Conservation (phyloP, 2,329 filamentous ascomycete species). For the Aspergillus hortae region DNA sequence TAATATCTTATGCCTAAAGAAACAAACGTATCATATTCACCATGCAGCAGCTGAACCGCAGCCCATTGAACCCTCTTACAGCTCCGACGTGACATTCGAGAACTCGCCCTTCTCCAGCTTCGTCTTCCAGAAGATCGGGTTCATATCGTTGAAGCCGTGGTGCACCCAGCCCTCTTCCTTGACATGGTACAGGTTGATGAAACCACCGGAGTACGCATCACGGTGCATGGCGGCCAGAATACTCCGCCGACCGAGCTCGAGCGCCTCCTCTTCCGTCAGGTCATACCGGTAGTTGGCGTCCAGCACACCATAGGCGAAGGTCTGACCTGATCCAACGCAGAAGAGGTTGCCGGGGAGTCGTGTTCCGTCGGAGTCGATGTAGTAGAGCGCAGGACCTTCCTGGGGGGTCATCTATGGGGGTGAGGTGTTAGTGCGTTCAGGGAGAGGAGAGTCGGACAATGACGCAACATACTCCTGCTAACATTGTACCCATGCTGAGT, state of each 20-base stretch:
- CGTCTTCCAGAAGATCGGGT: slow-evolving; percentile 99
- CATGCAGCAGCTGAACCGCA: slow-evolving; percentile 10
- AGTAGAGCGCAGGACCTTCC: slow-evolving; percentile 96
- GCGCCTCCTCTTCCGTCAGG: slow-evolving; percentile 77
- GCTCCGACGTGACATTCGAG: slow-evolving; percentile 80
- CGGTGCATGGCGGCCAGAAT: slow-evolving; percentile 95
- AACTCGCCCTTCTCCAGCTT: slow-evolving; percentile 99
- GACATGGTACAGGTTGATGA: slow-evolving; percentile 98
- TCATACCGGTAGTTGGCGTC: slow-evolving; percentile 95
- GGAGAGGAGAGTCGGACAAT: too few species aligned
- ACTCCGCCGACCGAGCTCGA: slow-evolving; percentile 85
- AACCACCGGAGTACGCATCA: slow-evolving; percentile 98
- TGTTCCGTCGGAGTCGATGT: slow-evolving; percentile 97
- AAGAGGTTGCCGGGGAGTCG: slow-evolving; percentile 91
- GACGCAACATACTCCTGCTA: slow-evolving; percentile 71
- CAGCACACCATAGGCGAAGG: slow-evolving; percentile 96
- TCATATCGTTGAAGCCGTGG: slow-evolving; percentile 96
- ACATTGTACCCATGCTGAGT: slow-evolving; percentile 99
- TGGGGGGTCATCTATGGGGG: slow-evolving; percentile 53
- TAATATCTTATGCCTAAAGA: slow-evolving; percentile 13
- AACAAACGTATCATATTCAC: slow-evolving; percentile 13
- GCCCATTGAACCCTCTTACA: slow-evolving; percentile 36
- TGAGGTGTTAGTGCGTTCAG: not conserved
- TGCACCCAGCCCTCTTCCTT: slow-evolving; percentile 99
- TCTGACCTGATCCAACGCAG: slow-evolving; percentile 97